Conservation (phyloP, 1,139 yeast genomes). For the Trichomonascaceae sp. region DNA sequence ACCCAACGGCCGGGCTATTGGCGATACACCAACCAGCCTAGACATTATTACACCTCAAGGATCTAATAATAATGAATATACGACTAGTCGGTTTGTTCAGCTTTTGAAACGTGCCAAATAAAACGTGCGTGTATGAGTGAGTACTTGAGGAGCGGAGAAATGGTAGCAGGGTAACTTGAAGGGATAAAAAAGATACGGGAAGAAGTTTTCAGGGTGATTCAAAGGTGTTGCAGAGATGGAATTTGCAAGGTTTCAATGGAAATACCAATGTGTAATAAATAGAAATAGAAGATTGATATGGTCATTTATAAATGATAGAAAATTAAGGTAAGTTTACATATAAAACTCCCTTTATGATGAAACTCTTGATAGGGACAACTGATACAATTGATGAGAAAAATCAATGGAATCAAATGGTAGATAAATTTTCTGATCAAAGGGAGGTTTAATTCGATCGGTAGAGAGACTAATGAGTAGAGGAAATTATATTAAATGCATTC, state of each 20-base stretch:
- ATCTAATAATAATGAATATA: not conserved
- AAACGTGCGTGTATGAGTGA: not conserved
- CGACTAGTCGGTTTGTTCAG: not conserved
- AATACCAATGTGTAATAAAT: not conserved
- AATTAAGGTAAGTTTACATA: slow-evolving; percentile 1
- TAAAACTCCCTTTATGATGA: slow-evolving; percentile 23
- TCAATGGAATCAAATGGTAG: slow-evolving; percentile 28
- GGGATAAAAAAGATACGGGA: not conserved
- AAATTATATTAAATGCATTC: too few species aligned
- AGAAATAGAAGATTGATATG: not conserved
- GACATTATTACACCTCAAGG: not conserved
- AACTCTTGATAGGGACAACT: slow-evolving; percentile 34
- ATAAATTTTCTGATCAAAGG: slow-evolving; percentile 14
- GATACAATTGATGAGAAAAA: slow-evolving; percentile 25
- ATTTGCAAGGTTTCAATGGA: too few species aligned
- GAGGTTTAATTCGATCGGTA: not conserved
- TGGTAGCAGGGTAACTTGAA: not conserved
- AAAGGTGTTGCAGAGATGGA: too few species aligned
- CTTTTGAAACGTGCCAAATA: not conserved
- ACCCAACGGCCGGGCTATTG: not conserved
- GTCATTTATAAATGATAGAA: not conserved
- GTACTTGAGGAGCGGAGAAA: not conserved
- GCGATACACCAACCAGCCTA: not conserved
- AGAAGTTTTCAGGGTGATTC: not conserved
- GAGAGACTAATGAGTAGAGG: not conserved